phyloP scores from a whole-genome alignment of 1,139 yeast genomes.

The Trichomonascaceae sp. region DNA sequence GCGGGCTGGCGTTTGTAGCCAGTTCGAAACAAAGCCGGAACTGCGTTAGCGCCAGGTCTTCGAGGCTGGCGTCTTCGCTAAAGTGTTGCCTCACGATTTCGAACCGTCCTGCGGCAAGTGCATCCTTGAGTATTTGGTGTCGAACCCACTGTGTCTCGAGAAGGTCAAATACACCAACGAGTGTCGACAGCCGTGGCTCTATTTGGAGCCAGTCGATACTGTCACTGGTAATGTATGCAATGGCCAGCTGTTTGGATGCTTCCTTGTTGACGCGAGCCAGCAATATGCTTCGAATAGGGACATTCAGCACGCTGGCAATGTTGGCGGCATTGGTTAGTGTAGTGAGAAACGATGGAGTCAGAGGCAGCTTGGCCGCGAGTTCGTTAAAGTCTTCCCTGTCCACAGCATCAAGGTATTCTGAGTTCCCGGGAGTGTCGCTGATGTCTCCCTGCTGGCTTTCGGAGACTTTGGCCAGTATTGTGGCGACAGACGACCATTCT shows the following conservation, averaged over 20 bases:
- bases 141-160: constrained; percentile 10
- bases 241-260: constrained; percentile 3
- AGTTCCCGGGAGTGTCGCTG: background rate
- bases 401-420: background rate
- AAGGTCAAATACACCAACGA: constrained; percentile 6
- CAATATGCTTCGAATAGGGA: too few species aligned
- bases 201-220: constrained; percentile 2
- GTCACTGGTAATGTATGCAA: constrained; percentile 1
- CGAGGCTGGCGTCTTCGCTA: constrained; percentile 4
- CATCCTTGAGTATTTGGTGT: constrained; percentile 7
- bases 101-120: constrained; percentile 11
- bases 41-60: constrained; percentile 11
- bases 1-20: constrained; percentile 22
- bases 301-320: too few species aligned
- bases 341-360: too few species aligned
- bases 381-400: background rate
- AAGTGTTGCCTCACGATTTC: constrained; percentile 11
- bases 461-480: background rate
- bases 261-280: constrained; percentile 1
- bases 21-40: constrained; percentile 19
- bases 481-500: background rate
- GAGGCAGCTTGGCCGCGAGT: too few species aligned
- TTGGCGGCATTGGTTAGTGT: too few species aligned
- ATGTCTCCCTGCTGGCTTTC: too few species aligned
- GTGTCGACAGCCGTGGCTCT: constrained; percentile 7